Evolutionary conservation across 108 stramenopile genomes (phyloP), one percentile per base, ranked within the genome.

Genomic region (Nitzschia sp.): DNA sequence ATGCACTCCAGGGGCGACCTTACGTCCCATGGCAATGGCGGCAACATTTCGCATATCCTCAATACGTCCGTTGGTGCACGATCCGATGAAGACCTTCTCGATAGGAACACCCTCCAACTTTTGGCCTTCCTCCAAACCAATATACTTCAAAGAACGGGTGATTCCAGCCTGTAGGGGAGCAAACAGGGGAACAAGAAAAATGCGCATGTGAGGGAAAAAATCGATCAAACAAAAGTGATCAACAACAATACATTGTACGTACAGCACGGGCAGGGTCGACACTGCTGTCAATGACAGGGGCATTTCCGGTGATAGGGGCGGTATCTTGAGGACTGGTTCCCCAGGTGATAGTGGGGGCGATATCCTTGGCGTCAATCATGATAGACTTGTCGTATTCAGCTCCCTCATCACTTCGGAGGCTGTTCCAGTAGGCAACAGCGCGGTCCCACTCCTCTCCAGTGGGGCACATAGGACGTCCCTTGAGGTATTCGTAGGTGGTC

Each of bases 291-390:
- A 89, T 85, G 64, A 83, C 70, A 10, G 96, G 96, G 37, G 93
- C 86, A 42, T 51, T 84, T 12, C 90, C 93, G 44, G 78, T 82
- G 34, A 97, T 76, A 25, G 94, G 88, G 52, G 88, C 88, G 51
- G 87, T 91, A 80, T 95, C 94, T 57, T 97, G 94, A 6, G 96
- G 96, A 48, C 79, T 81, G 41, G 96, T 97, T 44, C 96, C 96
- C 96, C 96, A 97, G 17, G 96, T 97, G 12, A 97, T 88, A 17
- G 92, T 95, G 10, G 96, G 96, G 7, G 91, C 90, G 69, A 97
- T 97, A 75, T 97, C 94, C 44, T 81, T 77, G 54, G 94, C 91
- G 57, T 89, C 78, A 68, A 97, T 93, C 14, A 82, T 55, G 15
- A 97, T 82, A 9, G 77, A 84, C 80, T 88, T 80, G 73, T 97